These are phyloP conservation scores for Sechiopsis laciniata DNA, from an alignment of 306 rosid genomes.

Conservation along the genomic window DNA sequence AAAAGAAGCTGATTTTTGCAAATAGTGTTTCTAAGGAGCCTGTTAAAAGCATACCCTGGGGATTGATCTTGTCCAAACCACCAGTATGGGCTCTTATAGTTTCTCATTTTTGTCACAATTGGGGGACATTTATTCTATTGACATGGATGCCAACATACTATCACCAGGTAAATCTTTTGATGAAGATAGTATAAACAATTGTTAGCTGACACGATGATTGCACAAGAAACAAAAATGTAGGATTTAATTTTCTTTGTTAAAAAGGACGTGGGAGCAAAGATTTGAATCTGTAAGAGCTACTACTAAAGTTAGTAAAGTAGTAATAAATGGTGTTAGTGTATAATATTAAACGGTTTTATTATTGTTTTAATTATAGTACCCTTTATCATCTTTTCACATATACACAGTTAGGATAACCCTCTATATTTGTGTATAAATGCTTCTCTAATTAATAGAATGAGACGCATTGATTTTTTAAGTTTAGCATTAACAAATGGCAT, in stretches of 20 bases:
- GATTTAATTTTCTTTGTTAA: not conserved
- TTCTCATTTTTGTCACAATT: conserved; percentile 94
- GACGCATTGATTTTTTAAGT: too few species aligned
- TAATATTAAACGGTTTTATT: too few species aligned
- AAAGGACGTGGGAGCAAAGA: not conserved
- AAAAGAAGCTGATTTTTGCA: conserved; percentile 63
- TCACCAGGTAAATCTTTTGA: conserved; percentile 60
- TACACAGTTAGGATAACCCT: too few species aligned
- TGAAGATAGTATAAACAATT: not conserved
- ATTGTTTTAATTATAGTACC: too few species aligned
- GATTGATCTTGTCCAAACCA: conserved; percentile 73
- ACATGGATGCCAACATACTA: conserved; percentile 99
- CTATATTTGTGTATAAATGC: too few species aligned
- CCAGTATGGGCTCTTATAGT: conserved; percentile 97
- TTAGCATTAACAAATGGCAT: not conserved
- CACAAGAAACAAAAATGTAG: not conserved
- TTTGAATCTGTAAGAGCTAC: not conserved
- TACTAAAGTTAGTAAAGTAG: not conserved
- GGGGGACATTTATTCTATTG: conserved; percentile 99
- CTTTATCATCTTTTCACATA: too few species aligned
- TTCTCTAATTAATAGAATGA: too few species aligned
- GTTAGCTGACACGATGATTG: not conserved
- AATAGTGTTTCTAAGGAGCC: conserved; percentile 65
- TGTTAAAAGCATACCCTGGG: conserved; percentile 85
- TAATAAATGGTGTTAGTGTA: not conserved